Conservation (phyloP, 306 rosid species). For the Rosa rugosa region DNA sequence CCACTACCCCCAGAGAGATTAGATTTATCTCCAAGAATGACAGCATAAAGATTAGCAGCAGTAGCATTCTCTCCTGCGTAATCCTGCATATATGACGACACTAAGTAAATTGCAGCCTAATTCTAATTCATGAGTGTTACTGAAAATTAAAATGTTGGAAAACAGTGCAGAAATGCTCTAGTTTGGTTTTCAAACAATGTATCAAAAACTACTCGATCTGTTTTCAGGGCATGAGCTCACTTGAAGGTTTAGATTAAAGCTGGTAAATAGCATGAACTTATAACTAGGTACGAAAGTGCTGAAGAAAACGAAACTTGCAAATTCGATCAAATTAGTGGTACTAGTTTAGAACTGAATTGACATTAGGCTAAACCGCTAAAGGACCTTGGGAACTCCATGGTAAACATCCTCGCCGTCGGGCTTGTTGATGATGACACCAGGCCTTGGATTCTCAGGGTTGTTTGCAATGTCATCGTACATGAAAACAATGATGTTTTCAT, state of each 20-base stretch:
- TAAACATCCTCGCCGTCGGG: constrained; percentile 36
- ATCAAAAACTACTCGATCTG: not conserved
- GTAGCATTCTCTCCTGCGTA: constrained; percentile 37
- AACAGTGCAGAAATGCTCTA: not conserved
- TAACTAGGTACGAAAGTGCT: not conserved
- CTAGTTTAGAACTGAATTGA: not conserved
- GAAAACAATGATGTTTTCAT: constrained; percentile 51
- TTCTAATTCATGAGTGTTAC: not conserved
- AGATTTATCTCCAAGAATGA: constrained; percentile 48
- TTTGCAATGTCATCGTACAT: constrained; percentile 51
- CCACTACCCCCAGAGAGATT: constrained; percentile 59
- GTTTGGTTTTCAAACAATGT: not conserved
- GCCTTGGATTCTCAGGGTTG: constrained; percentile 34
- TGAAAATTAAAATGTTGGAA: too few relatives aligned
- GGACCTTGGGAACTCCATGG: constrained; percentile 48
- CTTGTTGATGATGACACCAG: constrained; percentile 42
- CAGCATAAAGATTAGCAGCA: constrained; percentile 44
- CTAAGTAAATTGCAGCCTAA: not conserved
- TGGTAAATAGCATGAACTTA: not conserved
- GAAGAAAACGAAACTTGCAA: not conserved
- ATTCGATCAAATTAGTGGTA: not conserved
- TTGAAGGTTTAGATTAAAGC: not conserved
- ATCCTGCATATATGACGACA: constrained; percentile 19
- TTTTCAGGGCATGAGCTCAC: too few relatives aligned
- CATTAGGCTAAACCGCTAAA: not conserved